These are phyloP conservation scores for Plenodomus lindquistii DNA, from an alignment of 2,329 filamentous ascomycete species.

Conservation along the genomic window DNA sequence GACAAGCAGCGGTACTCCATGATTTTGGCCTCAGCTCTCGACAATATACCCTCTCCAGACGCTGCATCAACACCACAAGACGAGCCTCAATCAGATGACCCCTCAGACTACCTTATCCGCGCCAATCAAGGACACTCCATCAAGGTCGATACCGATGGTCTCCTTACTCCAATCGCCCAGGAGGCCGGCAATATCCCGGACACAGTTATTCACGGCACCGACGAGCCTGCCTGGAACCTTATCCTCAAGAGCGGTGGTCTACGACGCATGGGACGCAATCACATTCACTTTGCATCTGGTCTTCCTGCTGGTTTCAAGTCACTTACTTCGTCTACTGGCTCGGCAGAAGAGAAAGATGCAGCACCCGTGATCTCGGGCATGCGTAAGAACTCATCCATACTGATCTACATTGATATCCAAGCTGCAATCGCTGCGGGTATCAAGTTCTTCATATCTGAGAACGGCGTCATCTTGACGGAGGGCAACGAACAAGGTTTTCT, in stretches of 20 bases:
- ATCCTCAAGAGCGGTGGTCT: slow-evolving; percentile 81
- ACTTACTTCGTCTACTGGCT: slow-evolving; percentile 17
- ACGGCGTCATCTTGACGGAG: slow-evolving; percentile 52
- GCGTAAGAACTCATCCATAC: slow-evolving; percentile 62
- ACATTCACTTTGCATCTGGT: slow-evolving; percentile 86
- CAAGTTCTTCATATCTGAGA: slow-evolving; percentile 70
- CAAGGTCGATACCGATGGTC: slow-evolving; percentile 68
- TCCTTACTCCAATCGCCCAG: slow-evolving; percentile 67
- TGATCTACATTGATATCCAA: slow-evolving; percentile 76
- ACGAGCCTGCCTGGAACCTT: slow-evolving; percentile 74
- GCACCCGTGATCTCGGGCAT: slow-evolving; percentile 75
- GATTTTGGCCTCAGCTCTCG: slow-evolving; percentile 55
- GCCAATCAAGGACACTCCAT: slow-evolving; percentile 96
- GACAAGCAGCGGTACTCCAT: slow-evolving; percentile 92
- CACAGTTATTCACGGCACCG: slow-evolving; percentile 84
- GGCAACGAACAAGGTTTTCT: slow-evolving; percentile 52
- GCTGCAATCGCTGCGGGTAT: slow-evolving; percentile 64
- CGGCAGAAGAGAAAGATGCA: slow-evolving; percentile 26
- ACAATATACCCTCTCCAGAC: slow-evolving; percentile 7
- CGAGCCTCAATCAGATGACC: slow-evolving; percentile 46
- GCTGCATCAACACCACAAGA: slow-evolving; percentile 7
- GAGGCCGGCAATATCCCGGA: slow-evolving; percentile 63
- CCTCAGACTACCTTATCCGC: slow-evolving; percentile 80
- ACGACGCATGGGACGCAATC: slow-evolving; percentile 78
- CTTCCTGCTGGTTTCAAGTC: slow-evolving; percentile 57